These are phyloP conservation scores for Geranomyces michiganensis DNA, from an alignment of 192 early-diverging fungal genomes.

Conservation along the genomic window DNA sequence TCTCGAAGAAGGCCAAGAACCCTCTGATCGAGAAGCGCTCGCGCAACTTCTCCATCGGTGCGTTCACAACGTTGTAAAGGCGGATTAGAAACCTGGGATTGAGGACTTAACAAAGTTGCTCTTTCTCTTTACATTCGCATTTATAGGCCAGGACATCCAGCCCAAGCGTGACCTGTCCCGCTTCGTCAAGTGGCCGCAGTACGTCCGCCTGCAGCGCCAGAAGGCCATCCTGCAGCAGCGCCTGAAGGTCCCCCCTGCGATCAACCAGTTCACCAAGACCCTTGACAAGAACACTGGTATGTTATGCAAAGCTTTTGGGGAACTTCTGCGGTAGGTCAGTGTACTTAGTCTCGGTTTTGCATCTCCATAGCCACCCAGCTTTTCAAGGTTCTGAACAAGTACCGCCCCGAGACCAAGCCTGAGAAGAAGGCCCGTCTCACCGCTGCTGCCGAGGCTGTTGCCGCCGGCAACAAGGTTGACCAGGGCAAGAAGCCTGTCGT, in stretches of 20 bases:
- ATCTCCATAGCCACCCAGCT: slow-evolving; percentile 77
- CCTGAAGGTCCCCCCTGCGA: slow-evolving; percentile 98
- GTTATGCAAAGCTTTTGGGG: not conserved
- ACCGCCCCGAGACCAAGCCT: slow-evolving; percentile 96
- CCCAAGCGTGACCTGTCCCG: slow-evolving; percentile 92
- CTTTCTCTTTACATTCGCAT: not conserved
- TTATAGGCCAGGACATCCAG: slow-evolving; percentile 88
- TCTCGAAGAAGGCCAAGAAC: slow-evolving; percentile 66
- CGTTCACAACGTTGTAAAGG: too few relatives aligned
- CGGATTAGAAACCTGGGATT: slow-evolving; percentile 29
- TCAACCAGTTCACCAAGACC: slow-evolving; percentile 99
- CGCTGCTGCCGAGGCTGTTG: slow-evolving; percentile 85
- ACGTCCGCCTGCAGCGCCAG: slow-evolving; percentile 99
- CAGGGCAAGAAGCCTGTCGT: slow-evolving; percentile 89
- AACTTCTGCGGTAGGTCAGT: not conserved
- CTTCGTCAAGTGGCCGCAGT: slow-evolving; percentile 99
- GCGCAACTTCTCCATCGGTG: slow-evolving; percentile 93
- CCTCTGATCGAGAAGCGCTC: slow-evolving; percentile 94
- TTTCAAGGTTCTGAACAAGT: slow-evolving; percentile 99
- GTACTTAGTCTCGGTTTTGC: not conserved
- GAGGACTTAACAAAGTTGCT: not conserved
- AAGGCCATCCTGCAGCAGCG: slow-evolving; percentile 96
- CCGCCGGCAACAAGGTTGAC: slow-evolving; percentile 85
- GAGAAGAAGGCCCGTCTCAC: slow-evolving; percentile 95
- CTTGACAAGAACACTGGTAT: slow-evolving; percentile 94